phyloP scores from a whole-genome alignment of 2,329 filamentous ascomycete species.

The Colletotrichum lini region DNA sequence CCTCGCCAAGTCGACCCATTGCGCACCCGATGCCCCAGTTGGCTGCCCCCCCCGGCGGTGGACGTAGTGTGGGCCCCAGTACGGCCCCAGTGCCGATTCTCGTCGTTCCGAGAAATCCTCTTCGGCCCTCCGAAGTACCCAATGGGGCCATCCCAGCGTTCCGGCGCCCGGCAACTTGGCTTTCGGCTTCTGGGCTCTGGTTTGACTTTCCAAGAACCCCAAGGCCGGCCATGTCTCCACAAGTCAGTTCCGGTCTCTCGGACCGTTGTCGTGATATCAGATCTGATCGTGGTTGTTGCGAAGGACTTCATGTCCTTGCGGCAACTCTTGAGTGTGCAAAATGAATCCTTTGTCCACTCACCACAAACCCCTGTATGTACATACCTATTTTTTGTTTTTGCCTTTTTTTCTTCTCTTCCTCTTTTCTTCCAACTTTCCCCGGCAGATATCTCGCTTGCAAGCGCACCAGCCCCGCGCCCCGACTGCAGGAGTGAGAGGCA shows the following conservation, averaged over 20 bases:
- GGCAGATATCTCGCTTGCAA: conserved; percentile 24
- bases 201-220: conserved; percentile 5
- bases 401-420: neutral
- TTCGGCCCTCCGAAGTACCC: conserved; percentile 25
- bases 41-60: neutral
- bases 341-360: conserved; percentile 19
- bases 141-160: conserved; percentile 33
- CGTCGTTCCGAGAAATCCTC: conserved; percentile 42
- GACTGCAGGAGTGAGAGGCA: conserved; percentile 9
- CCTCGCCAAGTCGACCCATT: neutral
- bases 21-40: neutral
- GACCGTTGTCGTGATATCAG: conserved; percentile 18
- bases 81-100: conserved; percentile 32
- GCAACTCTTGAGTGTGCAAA: conserved; percentile 20
- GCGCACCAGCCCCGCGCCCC: conserved; percentile 38
- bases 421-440: neutral
- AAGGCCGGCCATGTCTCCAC: neutral
- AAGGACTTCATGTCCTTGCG: conserved; percentile 22
- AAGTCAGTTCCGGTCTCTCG: neutral
- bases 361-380: conserved; percentile 4
- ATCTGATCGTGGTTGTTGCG: conserved; percentile 25
- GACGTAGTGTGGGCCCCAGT: conserved; percentile 17
- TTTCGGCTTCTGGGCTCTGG: conserved; percentile 17
- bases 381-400: too few species aligned
- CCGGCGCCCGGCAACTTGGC: conserved; percentile 35